Evolutionary conservation across 768 basidiomycete genomes (phyloP), one percentile per base, ranked within the genome.

Genomic region (Coprinopsis strossmayeri): DNA sequence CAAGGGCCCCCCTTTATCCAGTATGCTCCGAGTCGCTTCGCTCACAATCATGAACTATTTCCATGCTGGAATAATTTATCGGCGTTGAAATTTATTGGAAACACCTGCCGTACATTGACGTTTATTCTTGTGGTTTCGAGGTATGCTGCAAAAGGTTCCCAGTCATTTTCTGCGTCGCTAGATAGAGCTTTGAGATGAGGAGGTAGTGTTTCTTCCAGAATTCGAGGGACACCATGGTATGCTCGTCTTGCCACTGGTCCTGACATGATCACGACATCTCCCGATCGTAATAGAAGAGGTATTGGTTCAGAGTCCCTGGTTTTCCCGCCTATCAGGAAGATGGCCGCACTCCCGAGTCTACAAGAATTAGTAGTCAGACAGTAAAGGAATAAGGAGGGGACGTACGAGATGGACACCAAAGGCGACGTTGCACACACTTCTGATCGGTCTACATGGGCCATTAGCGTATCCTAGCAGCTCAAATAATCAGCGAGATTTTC

Each of bases 361-460:
- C 23, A 21, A 7, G 13, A 26, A 12, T 43, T 18, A 39, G 35
- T 41, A 41, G 28, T 21, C 28, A 23, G 12, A 28, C n/a, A 5
- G 17, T n/a, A 34, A 13, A 46, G 3, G 30, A 28, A 28, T 40
- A 17, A 23, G 45, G 27, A 2, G 18, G 13, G 15, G 5, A 64
- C 87, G 57, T 55, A 94, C 93, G 93, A 96, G 43, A 99, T 82
- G 0, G 92, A 96, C 3, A 97, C 90, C 0, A 99, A 76, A 0
- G 95, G 95, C 0, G 91, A 84, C 3, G 90, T 90, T 1, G 91
- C 82, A 57, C 93, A 95, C 7, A 95, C 76, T 67, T 99, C 95
- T 18, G 94, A 92, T 17, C 90, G 87, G 64, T 99, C 95, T n/a
- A 96, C 91, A 63, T 99, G 95, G 0, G 81, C 95, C 87, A 97